Conservation (phyloP, 148 eudicot genomes). For the Spergularia bocconei region DNA sequence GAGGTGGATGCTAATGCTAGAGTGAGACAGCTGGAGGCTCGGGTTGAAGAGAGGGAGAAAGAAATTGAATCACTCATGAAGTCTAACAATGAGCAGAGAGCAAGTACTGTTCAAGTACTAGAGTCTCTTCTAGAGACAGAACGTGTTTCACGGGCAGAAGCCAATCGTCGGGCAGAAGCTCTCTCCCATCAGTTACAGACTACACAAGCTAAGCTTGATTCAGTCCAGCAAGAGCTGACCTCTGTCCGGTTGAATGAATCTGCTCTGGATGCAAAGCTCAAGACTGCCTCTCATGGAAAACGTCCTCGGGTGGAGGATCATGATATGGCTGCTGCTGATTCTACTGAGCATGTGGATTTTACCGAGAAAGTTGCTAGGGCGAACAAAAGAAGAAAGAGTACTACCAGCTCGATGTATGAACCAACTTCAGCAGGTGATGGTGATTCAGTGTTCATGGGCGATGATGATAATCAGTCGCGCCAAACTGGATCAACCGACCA, state of each 20-base stretch:
- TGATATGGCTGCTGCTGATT: slow-evolving; percentile 53
- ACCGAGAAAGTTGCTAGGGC: slow-evolving; percentile 40
- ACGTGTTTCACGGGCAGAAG: slow-evolving; percentile 76
- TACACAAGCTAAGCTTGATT: slow-evolving; percentile 79
- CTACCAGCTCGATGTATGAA: slow-evolving; percentile 46
- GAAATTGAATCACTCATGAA: slow-evolving; percentile 73
- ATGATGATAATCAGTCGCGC: slow-evolving; percentile 59
- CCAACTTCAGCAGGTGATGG: slow-evolving; percentile 54
- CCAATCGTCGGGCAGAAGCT: slow-evolving; percentile 74
- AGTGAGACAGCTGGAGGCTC: slow-evolving; percentile 65
- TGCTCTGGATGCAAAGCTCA: slow-evolving; percentile 67
- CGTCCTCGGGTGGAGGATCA: slow-evolving; percentile 67
- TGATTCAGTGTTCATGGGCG: slow-evolving; percentile 57
- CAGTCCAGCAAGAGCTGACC: slow-evolving; percentile 70
- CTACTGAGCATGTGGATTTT: slow-evolving; percentile 46
- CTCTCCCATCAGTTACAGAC: slow-evolving; percentile 77
- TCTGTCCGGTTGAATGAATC: slow-evolving; percentile 66
- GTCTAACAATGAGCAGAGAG: slow-evolving; percentile 78
- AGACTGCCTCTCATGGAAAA: slow-evolving; percentile 72
- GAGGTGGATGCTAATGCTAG: slow-evolving; percentile 67
- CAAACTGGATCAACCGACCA: slow-evolving; percentile 56
- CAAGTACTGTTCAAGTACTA: slow-evolving; percentile 68
- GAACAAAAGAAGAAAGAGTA: slow-evolving; percentile 64
- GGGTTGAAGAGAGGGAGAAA: slow-evolving; percentile 83
- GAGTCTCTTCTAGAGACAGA: slow-evolving; percentile 72